A percentile compares a stretch with the other conserved stretches of the same genome.
Conservation (phyloP, 1,284 basidiomycete genomes). For the Irpex sp. region DNA sequence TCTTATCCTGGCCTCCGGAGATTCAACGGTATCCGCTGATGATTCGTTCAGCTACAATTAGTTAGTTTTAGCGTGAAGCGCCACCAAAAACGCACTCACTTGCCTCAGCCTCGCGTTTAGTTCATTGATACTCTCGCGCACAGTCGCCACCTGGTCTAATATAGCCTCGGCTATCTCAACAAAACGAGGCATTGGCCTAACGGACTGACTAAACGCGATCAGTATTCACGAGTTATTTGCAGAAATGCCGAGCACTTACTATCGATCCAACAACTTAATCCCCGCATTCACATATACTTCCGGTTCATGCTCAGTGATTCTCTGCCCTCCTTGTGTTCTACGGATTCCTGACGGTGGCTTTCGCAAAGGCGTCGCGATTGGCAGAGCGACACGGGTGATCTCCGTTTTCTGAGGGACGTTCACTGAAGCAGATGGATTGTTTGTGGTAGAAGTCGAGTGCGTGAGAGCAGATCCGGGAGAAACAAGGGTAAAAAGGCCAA, state of each 20-base stretch:
- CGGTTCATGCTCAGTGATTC: conserved; percentile 63
- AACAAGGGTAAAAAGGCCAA: conserved; percentile 75
- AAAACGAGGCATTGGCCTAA: conserved; percentile 79
- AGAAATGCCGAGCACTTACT: conserved; percentile 51
- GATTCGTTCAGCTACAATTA: conserved; percentile 38
- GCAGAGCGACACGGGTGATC: conserved; percentile 70
- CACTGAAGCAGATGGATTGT: not conserved
- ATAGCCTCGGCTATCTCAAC: conserved; percentile 63
- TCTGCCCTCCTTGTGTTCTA: conserved; percentile 49
- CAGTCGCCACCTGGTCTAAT: conserved; percentile 58
- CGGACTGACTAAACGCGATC: conserved; percentile 53
- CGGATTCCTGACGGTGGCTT: conserved; percentile 45
- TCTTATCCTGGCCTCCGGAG: conserved; percentile 51
- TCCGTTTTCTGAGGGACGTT: conserved; percentile 41
- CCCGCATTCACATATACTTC: conserved; percentile 82
- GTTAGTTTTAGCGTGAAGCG: conserved; percentile 22
- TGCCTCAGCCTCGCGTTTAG: conserved; percentile 59
- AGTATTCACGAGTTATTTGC: not conserved
- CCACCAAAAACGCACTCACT: conserved; percentile 46
- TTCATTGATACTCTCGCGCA: conserved; percentile 59
- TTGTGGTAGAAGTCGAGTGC: not conserved
- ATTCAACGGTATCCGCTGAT: conserved; percentile 41
- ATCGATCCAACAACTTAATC: conserved; percentile 77
- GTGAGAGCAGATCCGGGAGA: not conserved
- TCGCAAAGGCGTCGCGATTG: conserved; percentile 74